A percentile compares a stretch with the other conserved stretches of the same genome.
Conservation (phyloP, 225 moss, liverwort and hornwort genomes). For the Ulota crispa region DNA sequence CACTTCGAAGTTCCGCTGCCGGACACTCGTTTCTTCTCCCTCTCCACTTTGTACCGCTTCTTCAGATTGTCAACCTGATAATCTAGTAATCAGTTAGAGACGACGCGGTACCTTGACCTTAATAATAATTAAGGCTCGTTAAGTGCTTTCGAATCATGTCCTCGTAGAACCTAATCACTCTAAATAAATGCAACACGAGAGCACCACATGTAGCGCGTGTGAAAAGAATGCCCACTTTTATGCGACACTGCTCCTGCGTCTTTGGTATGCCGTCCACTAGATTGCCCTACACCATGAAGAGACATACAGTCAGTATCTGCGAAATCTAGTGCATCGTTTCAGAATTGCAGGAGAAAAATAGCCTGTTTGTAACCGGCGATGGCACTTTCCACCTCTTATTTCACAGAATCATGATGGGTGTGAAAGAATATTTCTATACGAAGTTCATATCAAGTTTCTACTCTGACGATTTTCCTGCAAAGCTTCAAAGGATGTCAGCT, state of each 20-base stretch:
- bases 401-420: neutral
- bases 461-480: neutral
- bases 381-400: neutral
- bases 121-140: neutral
- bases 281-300: constrained; percentile 39
- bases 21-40: constrained; percentile 55
- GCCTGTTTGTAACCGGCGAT: neutral
- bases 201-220: neutral
- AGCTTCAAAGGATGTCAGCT: neutral
- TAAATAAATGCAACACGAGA: neutral
- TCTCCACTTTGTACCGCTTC: constrained; percentile 65
- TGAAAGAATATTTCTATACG: neutral
- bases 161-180: neutral
- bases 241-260: constrained; percentile 60
- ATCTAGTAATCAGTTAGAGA: neutral
- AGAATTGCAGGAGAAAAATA: neutral
- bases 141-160: neutral
- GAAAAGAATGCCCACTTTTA: constrained; percentile 29
- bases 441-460: neutral
- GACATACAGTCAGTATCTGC: neutral
- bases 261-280: constrained; percentile 49
- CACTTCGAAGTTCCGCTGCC: constrained; percentile 51
- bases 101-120: neutral
- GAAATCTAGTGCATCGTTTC: neutral
- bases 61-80: constrained; percentile 56